Evolutionary conservation across 768 basidiomycete genomes (phyloP).

Genomic region (Hygrocybe punicea): DNA sequence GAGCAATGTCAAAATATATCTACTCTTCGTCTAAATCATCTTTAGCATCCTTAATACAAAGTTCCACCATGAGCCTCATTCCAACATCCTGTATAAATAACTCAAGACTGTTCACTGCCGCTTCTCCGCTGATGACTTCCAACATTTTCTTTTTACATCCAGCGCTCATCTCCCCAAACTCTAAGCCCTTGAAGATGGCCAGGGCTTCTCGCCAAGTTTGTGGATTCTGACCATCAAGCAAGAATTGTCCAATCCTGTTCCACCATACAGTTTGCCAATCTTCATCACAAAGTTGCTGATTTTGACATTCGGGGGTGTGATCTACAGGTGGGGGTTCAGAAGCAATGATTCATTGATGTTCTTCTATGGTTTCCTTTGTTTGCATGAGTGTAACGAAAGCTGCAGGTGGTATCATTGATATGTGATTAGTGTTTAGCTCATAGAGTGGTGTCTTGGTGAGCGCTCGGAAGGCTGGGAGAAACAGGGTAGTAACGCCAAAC

Average conservation of each 20-base stretch:
- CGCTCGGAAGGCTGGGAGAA: not conserved
- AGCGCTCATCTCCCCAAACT: slow-evolving; percentile 14
- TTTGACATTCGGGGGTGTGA: not conserved
- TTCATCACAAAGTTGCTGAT: slow-evolving; percentile 1
- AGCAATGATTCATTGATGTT: slow-evolving; percentile 1
- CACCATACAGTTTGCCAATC: slow-evolving; percentile 23
- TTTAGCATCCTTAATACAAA: not conserved
- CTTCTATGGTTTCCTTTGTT: not conserved
- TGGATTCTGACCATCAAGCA: slow-evolving; percentile 18
- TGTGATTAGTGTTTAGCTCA: not conserved
- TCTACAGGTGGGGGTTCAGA: not conserved
- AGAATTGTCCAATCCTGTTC: slow-evolving; percentile 19
- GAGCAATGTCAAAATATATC: no score
- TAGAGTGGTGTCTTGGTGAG: not conserved
- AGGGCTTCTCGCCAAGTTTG: slow-evolving; percentile 15
- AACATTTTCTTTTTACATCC: slow-evolving; percentile 8
- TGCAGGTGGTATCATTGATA: not conserved
- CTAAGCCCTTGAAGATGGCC: slow-evolving; percentile 10
- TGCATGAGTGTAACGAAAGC: not conserved
- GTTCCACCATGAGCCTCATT: not conserved
- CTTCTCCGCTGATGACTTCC: not conserved
- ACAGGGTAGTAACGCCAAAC: not conserved
- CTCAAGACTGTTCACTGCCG: not conserved
- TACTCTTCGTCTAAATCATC: not conserved
- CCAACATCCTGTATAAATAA: not conserved